These are phyloP conservation scores for Corrigiola litoralis DNA, from an alignment of 179 eudicot species.

Conservation along the genomic window DNA sequence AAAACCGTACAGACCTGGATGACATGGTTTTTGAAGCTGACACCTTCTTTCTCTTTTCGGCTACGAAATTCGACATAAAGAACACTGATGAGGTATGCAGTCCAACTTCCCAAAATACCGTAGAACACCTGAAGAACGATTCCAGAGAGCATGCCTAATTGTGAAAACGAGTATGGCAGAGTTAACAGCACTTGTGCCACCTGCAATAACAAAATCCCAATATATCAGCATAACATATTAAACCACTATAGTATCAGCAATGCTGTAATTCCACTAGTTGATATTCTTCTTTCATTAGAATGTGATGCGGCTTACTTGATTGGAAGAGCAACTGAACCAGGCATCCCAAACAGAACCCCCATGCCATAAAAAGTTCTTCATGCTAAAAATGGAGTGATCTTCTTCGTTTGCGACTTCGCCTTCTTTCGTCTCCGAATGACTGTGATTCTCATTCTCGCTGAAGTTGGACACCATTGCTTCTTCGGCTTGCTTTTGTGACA, in stretches of 20 bases:
- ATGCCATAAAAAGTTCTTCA: constrained; percentile 37
- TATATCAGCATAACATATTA: too few species aligned
- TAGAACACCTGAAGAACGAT: constrained; percentile 39
- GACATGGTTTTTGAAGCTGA: constrained; percentile 48
- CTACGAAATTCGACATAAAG: constrained; percentile 38
- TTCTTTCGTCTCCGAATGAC: neutral
- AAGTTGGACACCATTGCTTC: constrained; percentile 61
- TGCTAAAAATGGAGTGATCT: constrained; percentile 18
- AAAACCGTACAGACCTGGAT: constrained; percentile 26
- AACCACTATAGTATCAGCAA: neutral
- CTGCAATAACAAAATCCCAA: constrained; percentile 5
- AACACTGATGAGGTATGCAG: constrained; percentile 45
- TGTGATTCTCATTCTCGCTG: constrained; percentile 21
- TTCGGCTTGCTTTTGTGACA: constrained; percentile 53
- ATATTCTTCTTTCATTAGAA: neutral
- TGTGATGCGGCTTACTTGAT: constrained; percentile 33
- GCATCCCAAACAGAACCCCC: constrained; percentile 52
- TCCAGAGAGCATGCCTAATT: constrained; percentile 45
- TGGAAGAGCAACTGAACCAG: constrained; percentile 48
- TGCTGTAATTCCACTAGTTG: neutral
- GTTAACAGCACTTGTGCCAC: constrained; percentile 50
- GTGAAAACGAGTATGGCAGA: constrained; percentile 45
- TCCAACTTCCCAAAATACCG: constrained; percentile 48
- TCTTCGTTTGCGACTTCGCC: constrained; percentile 6
- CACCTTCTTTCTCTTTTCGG: constrained; percentile 47